Evolutionary conservation across 192 early-diverging fungal genomes (phyloP), one percentile per base, ranked within the genome.

Genomic region (Coemansia sp.): DNA sequence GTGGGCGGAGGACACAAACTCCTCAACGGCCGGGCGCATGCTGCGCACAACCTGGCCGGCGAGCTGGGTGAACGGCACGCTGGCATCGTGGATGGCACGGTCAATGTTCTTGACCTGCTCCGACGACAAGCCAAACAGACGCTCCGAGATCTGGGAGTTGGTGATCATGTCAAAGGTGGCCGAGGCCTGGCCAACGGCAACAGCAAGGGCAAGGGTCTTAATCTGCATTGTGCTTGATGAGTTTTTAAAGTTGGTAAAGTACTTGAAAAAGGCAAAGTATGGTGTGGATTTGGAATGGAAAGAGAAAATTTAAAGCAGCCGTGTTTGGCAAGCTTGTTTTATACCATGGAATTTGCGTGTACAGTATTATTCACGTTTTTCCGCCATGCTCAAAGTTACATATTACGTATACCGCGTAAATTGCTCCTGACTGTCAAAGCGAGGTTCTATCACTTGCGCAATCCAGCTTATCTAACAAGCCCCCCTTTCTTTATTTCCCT

Each of bases 61-160:
- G 32, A 60, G 68, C 78, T 81, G 78, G 61, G 68, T 65, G 48
- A 81, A 57, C 26, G 78, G 78, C 29, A 69, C 68, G 66, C 58
- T 48, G 63, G 78, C 78, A 54, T 81, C 78, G 19, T 81, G 78
- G 69, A 81, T 54, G 41, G 73, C 68, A 26, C 73, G 72, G 73
- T 81, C 78, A 37, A 81, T 59, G 71, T 61, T 72, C 69, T 75
- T 81, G 61, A 81, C 78, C 78, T 81, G 72, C 78, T 81, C 72
- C 27, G 66, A 23, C 53, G 68, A 65, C 65, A 74, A 45, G 20
- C 78, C 78, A 56, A 81, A 81, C 48, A 81, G 65, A 60, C 73
- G 68, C 73, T 81, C 78, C 19, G 73, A 71, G 50, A 81, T 62
- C 72, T 81, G 68, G 45, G 78, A 72, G 73, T 75, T 75, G 73